These are phyloP conservation scores for Aspergillus hortae DNA, from an alignment of 2,329 filamentous ascomycete genomes.

Conservation along the genomic window DNA sequence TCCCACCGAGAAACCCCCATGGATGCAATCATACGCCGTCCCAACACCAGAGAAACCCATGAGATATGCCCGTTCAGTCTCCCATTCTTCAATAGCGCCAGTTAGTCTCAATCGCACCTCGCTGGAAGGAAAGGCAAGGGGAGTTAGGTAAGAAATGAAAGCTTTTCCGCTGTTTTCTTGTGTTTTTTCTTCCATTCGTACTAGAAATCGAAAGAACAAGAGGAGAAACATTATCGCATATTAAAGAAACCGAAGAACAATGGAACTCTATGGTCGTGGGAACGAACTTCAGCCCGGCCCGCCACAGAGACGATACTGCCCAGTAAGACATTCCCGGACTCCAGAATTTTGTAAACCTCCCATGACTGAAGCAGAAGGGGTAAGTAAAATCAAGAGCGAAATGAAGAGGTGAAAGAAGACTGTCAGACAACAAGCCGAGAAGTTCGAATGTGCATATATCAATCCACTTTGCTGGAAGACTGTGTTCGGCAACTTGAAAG, in stretches of 20 bases:
- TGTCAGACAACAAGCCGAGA: slow-evolving; percentile 17
- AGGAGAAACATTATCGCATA: slow-evolving; percentile 12
- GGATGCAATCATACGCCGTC: neutral
- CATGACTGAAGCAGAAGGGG: slow-evolving; percentile 22
- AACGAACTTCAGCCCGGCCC: slow-evolving; percentile 26
- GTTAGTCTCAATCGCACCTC: slow-evolving; percentile 9
- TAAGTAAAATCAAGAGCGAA: slow-evolving; percentile 10
- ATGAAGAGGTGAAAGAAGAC: slow-evolving; percentile 9
- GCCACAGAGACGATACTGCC: slow-evolving; percentile 27
- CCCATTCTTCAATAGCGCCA: neutral
- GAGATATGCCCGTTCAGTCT: neutral
- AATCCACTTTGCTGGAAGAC: slow-evolving; percentile 21
- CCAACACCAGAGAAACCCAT: neutral
- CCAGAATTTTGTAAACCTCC: slow-evolving; percentile 32
- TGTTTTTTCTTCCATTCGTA: slow-evolving; percentile 26
- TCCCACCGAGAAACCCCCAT: neutral
- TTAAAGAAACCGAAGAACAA: slow-evolving; percentile 15
- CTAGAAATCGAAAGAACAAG: slow-evolving; percentile 22
- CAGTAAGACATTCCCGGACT: slow-evolving; percentile 35
- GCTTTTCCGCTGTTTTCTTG: slow-evolving; percentile 17
- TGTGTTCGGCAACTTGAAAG: slow-evolving; percentile 21
- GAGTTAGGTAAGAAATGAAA: slow-evolving; percentile 1
- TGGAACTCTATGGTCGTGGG: slow-evolving; percentile 31
- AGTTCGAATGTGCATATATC: slow-evolving; percentile 22
- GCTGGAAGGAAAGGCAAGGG: slow-evolving; percentile 3